Percentiles rank a stretch among this genome's conserved stretches.
Conservation (phyloP, 192 early-diverging fungal species). For the Coemansia sp. region DNA sequence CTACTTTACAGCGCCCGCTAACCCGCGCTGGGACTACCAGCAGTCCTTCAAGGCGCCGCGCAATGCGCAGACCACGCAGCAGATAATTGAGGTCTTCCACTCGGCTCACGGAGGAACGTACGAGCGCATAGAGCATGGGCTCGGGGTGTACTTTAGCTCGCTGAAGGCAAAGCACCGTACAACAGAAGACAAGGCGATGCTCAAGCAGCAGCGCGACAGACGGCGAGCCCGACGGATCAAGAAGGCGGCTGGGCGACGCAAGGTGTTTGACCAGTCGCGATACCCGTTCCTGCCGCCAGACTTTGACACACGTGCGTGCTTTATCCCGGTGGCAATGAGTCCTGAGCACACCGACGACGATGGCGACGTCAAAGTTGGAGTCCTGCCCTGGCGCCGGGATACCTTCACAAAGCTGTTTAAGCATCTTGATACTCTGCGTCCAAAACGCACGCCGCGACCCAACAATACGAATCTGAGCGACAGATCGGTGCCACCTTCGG, state of each 20-base stretch:
- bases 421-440: constrained; percentile 48
- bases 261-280: constrained; percentile 45
- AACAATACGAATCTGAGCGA: constrained; percentile 27
- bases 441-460: constrained; percentile 50
- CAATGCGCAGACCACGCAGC: constrained; percentile 47
- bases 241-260: constrained; percentile 44
- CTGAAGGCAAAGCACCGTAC: constrained; percentile 54
- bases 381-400: constrained; percentile 37
- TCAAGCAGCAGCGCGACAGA: constrained; percentile 55
- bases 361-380: constrained; percentile 49
- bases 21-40: constrained; percentile 51
- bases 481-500: constrained; percentile 26
- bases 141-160: constrained; percentile 54
- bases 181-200: constrained; percentile 51
- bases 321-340: constrained; percentile 47
- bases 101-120: constrained; percentile 23
- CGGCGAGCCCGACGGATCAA: constrained; percentile 46
- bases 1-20: constrained; percentile 26
- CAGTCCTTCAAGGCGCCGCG: constrained; percentile 55
- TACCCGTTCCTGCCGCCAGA: constrained; percentile 43
- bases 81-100: constrained; percentile 41
- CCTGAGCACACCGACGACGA: constrained; percentile 55
- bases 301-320: constrained; percentile 31
- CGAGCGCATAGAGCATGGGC: constrained; percentile 53
- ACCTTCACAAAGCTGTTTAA: constrained; percentile 39